These are phyloP conservation scores for Candida succiphila DNA, from an alignment of 805 yeast genomes.

Conservation along the genomic window DNA sequence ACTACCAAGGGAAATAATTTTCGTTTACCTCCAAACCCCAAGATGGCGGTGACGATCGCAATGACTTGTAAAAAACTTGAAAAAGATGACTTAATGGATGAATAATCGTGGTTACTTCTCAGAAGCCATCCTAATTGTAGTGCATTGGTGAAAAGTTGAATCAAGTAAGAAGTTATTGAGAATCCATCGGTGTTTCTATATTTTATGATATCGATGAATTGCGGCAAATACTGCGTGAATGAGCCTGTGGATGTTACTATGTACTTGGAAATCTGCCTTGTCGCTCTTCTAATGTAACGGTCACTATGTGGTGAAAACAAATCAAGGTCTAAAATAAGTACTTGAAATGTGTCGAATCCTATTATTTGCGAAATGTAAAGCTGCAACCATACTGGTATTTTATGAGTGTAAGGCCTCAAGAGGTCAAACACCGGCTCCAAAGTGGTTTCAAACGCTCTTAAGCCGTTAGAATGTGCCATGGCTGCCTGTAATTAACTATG, in stretches of 20 bases:
- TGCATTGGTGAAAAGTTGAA: constrained; percentile 24
- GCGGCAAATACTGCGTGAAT: constrained; percentile 30
- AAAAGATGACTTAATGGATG: constrained; percentile 28
- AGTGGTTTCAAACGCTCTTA: constrained; percentile 1
- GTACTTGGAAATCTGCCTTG: constrained; percentile 24
- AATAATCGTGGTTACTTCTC: constrained; percentile 24
- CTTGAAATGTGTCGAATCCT: constrained; percentile 17
- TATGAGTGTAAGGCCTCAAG: constrained; percentile 8
- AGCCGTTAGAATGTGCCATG: not conserved
- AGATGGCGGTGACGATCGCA: constrained; percentile 20
- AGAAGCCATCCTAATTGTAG: constrained; percentile 26
- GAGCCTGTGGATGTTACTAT: constrained; percentile 24
- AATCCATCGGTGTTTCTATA: constrained; percentile 25
- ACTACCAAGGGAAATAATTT: constrained; percentile 1
- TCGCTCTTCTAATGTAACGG: constrained; percentile 17
- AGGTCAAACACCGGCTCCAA: constrained; percentile 8
- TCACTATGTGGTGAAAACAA: constrained; percentile 11
- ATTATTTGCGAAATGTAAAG: constrained; percentile 14
- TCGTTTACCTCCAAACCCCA: constrained; percentile 6
- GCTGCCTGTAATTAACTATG: not conserved
- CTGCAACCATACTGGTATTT: constrained; percentile 14
- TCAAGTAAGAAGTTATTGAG: constrained; percentile 19
- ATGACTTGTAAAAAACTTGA: constrained; percentile 26
- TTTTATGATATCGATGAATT: constrained; percentile 23
- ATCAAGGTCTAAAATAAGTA: constrained; percentile 15